phyloP scores from a whole-genome alignment of 2,329 filamentous ascomycete species.

The Colletotrichum viniferum region DNA sequence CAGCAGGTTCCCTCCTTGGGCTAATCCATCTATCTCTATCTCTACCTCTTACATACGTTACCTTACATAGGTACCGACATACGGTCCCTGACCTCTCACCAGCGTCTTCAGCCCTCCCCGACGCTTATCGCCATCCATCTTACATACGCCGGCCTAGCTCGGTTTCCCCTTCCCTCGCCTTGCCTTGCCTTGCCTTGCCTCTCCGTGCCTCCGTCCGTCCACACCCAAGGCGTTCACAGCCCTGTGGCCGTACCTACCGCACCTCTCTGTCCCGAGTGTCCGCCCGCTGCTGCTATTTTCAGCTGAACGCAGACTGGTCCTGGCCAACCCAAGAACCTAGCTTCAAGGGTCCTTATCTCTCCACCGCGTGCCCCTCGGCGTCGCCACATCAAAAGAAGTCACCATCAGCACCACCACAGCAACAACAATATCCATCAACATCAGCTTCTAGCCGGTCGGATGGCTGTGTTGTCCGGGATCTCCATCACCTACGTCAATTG shows the following conservation, averaged over 20 bases:
- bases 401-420: neutral
- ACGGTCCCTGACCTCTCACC: neutral
- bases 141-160: neutral
- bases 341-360: constrained; percentile 22
- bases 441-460: constrained; percentile 15
- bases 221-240: constrained; percentile 3
- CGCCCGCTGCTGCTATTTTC: constrained; percentile 17
- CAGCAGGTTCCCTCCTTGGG: neutral
- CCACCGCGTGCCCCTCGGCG: constrained; percentile 10
- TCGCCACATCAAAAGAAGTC: constrained; percentile 6
- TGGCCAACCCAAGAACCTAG: neutral
- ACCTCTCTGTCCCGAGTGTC: neutral
- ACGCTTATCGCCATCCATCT: neutral
- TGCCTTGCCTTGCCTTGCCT: neutral
- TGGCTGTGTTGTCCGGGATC: constrained; percentile 23
- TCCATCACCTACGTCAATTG: constrained; percentile 21
- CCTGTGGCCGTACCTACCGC: neutral
- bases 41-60: neutral
- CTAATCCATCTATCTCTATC: neutral
- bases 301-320: constrained; percentile 1
- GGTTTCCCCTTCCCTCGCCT: neutral
- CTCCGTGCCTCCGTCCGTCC: neutral
- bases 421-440: neutral
- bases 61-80: neutral
- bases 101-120: neutral